Percentiles rank a stretch among this genome's conserved stretches.
Evolutionary conservation across 2,329 filamentous ascomycete species (phyloP).

Genomic region (Colletotrichum truncatum): DNA sequence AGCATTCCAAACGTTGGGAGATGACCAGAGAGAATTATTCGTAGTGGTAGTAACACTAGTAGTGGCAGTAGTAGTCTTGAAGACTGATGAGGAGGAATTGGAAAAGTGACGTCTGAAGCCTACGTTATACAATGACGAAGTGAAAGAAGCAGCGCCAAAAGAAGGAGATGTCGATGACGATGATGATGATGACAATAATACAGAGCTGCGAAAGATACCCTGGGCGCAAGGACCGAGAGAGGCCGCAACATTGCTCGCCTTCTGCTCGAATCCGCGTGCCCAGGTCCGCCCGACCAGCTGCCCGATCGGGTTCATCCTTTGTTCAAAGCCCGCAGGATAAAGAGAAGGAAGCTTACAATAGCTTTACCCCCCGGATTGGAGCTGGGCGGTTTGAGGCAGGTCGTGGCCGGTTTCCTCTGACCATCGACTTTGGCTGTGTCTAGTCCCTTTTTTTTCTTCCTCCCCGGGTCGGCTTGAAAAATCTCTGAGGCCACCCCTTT

Average conservation of each 20-base stretch:
- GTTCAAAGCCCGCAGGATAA: neutral
- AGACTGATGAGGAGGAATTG: neutral
- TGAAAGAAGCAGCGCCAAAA: neutral
- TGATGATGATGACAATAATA: neutral
- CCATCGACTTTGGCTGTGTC: constrained; percentile 2
- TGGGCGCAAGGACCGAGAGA: neutral
- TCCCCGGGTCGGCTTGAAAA: neutral
- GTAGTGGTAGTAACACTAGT: neutral
- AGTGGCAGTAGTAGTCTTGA: neutral
- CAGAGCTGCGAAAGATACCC: constrained; percentile 1
- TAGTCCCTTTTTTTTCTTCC: too few species aligned
- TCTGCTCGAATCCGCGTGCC: constrained; percentile 14
- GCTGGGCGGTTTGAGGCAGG: constrained; percentile 14
- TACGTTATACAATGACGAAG: constrained; percentile 15
- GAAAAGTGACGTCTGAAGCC: constrained; percentile 11
- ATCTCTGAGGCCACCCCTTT: constrained; percentile 22
- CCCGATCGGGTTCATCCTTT: constrained; percentile 27
- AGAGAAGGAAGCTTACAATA: neutral
- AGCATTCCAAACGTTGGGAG: neutral
- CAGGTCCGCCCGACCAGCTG: constrained; percentile 25
- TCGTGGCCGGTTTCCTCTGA: constrained; percentile 6
- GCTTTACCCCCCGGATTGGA: neutral
- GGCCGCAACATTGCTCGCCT: neutral
- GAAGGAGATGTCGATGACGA: too few species aligned
- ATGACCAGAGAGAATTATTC: constrained; percentile 1